phyloP scores from a whole-genome alignment of 2,329 filamentous ascomycete species.

The Stachybotrys chlorohalonatus region DNA sequence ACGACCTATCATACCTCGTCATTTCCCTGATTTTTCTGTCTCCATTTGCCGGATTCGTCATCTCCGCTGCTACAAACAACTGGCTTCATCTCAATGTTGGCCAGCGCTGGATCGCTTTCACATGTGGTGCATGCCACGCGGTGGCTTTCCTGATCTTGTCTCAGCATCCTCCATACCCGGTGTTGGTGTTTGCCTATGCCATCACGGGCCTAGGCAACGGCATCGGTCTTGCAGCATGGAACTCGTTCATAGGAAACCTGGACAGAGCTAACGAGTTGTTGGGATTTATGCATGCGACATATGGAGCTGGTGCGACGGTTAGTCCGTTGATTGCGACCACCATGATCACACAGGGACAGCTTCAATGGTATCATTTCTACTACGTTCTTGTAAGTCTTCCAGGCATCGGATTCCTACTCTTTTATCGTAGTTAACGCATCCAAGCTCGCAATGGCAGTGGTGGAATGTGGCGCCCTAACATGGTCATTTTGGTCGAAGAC shows the following conservation, averaged over 20 bases:
- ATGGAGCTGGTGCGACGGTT: conserved; percentile 59
- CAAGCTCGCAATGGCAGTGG: conserved; percentile 44
- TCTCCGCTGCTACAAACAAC: conserved; percentile 54
- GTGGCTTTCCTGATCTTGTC: conserved; percentile 55
- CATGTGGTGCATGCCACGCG: conserved; percentile 51
- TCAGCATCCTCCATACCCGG: conserved; percentile 59
- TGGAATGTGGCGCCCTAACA: conserved; percentile 41
- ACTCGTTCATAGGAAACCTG: conserved; percentile 55
- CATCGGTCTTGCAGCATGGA: conserved; percentile 47
- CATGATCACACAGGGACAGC: conserved; percentile 52
- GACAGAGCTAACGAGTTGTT: conserved; percentile 60
- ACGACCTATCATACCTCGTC: conserved; percentile 49
- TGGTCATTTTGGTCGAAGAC: conserved; percentile 54
- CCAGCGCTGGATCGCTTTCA: conserved; percentile 47
- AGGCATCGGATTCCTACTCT: conserved; percentile 20
- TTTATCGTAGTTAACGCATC: not conserved
- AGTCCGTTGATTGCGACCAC: conserved; percentile 62
- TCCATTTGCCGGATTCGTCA: conserved; percentile 54
- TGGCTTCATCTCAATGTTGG: conserved; percentile 17
- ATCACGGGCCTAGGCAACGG: conserved; percentile 65
- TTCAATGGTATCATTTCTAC: conserved; percentile 65
- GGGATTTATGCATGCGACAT: conserved; percentile 59
- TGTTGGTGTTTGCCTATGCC: conserved; percentile 55
- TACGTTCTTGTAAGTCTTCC: conserved; percentile 55
- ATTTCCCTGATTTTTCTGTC: conserved; percentile 59